phyloP scores from a whole-genome alignment of 2,329 filamentous ascomycete species.

The Nigrospora sphaerica region DNA sequence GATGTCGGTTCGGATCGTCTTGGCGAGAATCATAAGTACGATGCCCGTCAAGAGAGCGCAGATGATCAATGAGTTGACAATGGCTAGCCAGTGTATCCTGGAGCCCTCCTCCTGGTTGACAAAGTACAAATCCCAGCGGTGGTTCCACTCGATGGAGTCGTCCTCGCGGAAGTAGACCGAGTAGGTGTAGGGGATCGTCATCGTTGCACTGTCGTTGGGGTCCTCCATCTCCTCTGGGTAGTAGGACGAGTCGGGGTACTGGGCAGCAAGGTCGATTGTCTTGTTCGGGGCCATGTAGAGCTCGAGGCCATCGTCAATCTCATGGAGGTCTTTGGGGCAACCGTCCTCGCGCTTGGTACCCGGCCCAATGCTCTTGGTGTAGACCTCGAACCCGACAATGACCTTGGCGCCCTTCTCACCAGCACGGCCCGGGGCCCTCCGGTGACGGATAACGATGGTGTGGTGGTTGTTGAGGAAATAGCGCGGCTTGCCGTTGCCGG shows the following conservation, averaged over 20 bases:
- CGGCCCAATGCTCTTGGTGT: conserved; percentile 72
- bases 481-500: conserved; percentile 49
- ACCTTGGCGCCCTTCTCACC: conserved; percentile 69
- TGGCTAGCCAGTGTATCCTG: conserved; percentile 81
- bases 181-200: conserved; percentile 79
- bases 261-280: conserved; percentile 36
- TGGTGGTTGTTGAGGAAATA: conserved; percentile 85
- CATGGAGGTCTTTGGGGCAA: conserved; percentile 61
- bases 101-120: conserved; percentile 78
- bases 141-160: conserved; percentile 70
- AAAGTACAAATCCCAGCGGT: conserved; percentile 85
- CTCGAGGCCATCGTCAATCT: conserved; percentile 58
- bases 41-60: conserved; percentile 71
- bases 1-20: conserved; percentile 73
- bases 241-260: conserved; percentile 54
- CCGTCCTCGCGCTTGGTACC: conserved; percentile 54
- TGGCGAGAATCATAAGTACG: conserved; percentile 72
- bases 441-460: conserved; percentile 75
- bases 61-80: conserved; percentile 81
- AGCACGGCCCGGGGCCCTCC: conserved; percentile 60
- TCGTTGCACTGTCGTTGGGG: conserved; percentile 54
- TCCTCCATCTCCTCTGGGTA: conserved; percentile 46
- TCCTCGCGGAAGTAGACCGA: conserved; percentile 88
- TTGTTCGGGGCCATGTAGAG: conserved; percentile 59
- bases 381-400: conserved; percentile 84